Evolutionary conservation across 768 basidiomycete species (phyloP).

Genomic region (Cytidiella melzeri): DNA sequence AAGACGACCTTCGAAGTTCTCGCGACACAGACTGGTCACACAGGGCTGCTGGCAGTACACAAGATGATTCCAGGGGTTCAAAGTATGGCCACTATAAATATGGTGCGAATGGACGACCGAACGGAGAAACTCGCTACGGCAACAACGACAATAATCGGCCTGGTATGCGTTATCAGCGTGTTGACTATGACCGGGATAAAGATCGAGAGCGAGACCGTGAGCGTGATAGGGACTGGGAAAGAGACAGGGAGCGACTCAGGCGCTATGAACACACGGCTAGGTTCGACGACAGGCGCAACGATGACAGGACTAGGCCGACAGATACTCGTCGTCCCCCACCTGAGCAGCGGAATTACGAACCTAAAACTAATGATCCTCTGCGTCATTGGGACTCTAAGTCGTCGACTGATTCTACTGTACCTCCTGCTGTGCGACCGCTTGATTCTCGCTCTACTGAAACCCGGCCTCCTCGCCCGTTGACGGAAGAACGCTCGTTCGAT

Average conservation of each 20-base stretch:
- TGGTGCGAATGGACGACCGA: constrained; percentile 5
- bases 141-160: constrained; percentile 3
- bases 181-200: constrained; percentile 27
- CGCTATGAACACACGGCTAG: constrained; percentile 30
- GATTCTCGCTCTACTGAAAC: constrained; percentile 1
- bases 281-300: constrained; percentile 32
- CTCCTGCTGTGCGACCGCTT: constrained; percentile 1
- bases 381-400: constrained; percentile 29
- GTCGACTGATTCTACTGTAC: constrained; percentile 15
- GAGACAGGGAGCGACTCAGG: constrained; percentile 27
- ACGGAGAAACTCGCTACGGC: constrained; percentile 3
- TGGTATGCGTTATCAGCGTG: constrained; percentile 6
- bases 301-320: constrained; percentile 29
- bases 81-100: constrained; percentile 9
- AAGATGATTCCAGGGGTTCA: constrained; percentile 24
- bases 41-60: constrained; percentile 11
- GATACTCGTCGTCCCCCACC: constrained; percentile 35
- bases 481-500: constrained; percentile 10
- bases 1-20: constrained; percentile 21
- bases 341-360: constrained; percentile 44
- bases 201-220: constrained; percentile 28
- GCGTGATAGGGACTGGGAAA: constrained; percentile 31
- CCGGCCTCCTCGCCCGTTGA: background rate
- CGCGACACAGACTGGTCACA: constrained; percentile 19
- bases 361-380: constrained; percentile 25